Evolutionary conservation across 768 basidiomycete species (phyloP), one percentile per base, ranked within the genome.

Genomic region (Agrocybe chaxingu): DNA sequence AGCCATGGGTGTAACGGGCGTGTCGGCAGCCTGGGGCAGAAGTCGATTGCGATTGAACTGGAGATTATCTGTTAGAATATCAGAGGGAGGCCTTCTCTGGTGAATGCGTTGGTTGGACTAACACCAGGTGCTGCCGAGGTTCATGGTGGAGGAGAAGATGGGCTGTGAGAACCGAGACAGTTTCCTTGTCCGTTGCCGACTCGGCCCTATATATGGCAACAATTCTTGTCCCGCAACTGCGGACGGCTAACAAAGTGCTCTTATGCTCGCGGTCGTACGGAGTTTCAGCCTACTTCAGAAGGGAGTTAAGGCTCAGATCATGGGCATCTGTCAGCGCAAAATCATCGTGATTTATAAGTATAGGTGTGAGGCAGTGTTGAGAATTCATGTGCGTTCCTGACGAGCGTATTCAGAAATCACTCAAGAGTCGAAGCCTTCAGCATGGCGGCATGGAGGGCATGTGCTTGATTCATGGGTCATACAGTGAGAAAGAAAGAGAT

Each of bases 1-100:
- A 1, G 77, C 75, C 77, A 82, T 77, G 29, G 75, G 72, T 7
- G 76, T 65, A 3, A 24, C 24, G 24, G 24, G 24, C 24, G 24
- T 24, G 24, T 24, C 24, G 24, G 82, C 76, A 24, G 70, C 67
- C 40, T 75, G 69, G 19, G 79, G 24, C 5, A 24, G 24, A 24
- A 24, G 24, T 3, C 24, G 24, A 5, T 24, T 24, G 24, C 24
- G 24, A 5, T 24, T 24, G 24, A 24, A 24, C 24, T 24, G 24
- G 24, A 24, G 24, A 24, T 24, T 24, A 24, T 24, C 24, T 24
- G 24, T 24, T 24, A 24, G 24, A 24, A 24, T 24, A 24, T 24
- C 24, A 24, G 24, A 24, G 24, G 24, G 24, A 24, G 24, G 24
- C 24, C 24, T 24, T 24, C 24, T 24, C 24, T 24, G 24, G 24